Conservation (phyloP, 2,329 filamentous ascomycete genomes). For the Chaetomiaceae sp. region DNA sequence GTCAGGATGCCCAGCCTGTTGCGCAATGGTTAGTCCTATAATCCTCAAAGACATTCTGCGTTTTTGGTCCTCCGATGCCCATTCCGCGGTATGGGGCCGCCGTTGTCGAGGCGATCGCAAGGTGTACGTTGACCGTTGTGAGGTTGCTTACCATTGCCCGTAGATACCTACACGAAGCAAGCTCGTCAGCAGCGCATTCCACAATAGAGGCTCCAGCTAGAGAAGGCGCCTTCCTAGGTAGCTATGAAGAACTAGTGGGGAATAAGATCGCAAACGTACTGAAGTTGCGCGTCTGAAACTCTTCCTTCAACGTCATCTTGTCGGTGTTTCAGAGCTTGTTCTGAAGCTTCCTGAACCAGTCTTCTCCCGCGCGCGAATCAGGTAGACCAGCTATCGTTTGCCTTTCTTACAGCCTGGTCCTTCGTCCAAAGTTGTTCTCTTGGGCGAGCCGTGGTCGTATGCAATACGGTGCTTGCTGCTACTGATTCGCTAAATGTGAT, state of each 20-base stretch:
- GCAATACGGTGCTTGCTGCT: too few relatives aligned
- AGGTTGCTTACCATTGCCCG: conserved; percentile 66
- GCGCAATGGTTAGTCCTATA: conserved; percentile 13
- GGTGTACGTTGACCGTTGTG: too few relatives aligned
- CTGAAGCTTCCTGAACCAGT: neutral
- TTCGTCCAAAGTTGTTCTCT: neutral
- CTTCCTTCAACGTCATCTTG: conserved; percentile 67
- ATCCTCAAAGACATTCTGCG: neutral
- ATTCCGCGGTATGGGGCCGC: too few relatives aligned
- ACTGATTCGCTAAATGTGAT: too few relatives aligned
- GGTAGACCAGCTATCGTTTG: neutral
- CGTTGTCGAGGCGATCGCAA: too few relatives aligned
- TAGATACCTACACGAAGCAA: conserved; percentile 60
- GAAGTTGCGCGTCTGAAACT: conserved; percentile 70
- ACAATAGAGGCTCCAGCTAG: neutral
- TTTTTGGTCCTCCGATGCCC: neutral
- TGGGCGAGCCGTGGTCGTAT: too few relatives aligned
- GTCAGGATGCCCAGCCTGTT: conserved; percentile 63
- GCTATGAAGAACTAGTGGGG: neutral
- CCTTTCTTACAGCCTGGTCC: neutral
- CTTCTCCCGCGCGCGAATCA: neutral
- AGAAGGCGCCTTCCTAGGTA: neutral
- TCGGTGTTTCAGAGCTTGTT: conserved; percentile 22
- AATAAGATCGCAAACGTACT: conserved; percentile 48
- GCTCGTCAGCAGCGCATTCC: conserved; percentile 17